Evolutionary conservation across 2,329 filamentous ascomycete genomes (phyloP), one percentile per base, ranked within the genome.

Genomic region (Moelleriella libera): DNA sequence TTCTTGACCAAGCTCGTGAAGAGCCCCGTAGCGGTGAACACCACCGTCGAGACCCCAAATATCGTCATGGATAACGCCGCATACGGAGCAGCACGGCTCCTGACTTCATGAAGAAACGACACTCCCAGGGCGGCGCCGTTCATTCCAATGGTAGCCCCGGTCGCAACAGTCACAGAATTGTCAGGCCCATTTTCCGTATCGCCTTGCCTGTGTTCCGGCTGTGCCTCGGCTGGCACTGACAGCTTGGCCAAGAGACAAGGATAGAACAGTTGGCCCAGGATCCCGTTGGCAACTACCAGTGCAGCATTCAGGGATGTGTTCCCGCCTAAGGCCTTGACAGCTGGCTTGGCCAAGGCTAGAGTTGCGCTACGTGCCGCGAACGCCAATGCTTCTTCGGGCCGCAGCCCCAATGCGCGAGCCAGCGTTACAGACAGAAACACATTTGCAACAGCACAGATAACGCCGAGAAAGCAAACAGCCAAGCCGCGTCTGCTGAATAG

Each of bases 111-210:
- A 11, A 79, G 63, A 50, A 76, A 74, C 0, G 75, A 68, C 0
- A 76, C 75, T 2, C 76, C 76, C 74, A 80, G 77, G 4, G 76
- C 76, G 0, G 75, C 75, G 1, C 74, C 74, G 52, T 79, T 80
- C 61, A 78, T 70, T 3, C 76, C 76, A 45, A 78, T 66, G 0
- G 73, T 66, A 37, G 75, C 65, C 37, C 75, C 76, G 0, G 69
- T 63, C 1, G 73, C 74, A 2, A 78, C 66, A 0, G 64, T 69
- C 2, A 57, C 48, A 0, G 68, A 46, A 10, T 51, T 58, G 47
- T 65, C 62, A 14, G 61, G 9, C 21, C 34, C 14, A 10, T 9
- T 32, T 31, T 41, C n/a, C n/a, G 41, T 43, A 12, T 21, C 10
- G 5, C 11, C 45, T n/a, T 14, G 37, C 12, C 46, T 32, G n/a